phyloP scores from a whole-genome alignment of 2,329 filamentous ascomycete species.

The Chrysosporium keratinophilum region DNA sequence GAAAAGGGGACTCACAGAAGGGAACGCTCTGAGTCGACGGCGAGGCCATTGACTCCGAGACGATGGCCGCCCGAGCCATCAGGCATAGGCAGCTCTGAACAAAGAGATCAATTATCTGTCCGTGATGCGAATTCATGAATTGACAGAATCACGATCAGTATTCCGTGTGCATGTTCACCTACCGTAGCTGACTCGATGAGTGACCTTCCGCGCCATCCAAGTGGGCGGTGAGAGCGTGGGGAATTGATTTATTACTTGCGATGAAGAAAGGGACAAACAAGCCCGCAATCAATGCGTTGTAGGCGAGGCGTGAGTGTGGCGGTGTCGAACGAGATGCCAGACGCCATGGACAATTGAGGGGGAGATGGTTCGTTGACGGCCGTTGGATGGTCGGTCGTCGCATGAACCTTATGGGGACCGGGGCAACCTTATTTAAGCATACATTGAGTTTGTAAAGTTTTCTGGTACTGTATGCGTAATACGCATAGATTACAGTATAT shows the following conservation, averaged over 20 bases:
- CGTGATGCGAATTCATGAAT: not conserved
- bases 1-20: constrained; percentile 56
- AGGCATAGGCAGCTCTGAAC: constrained; percentile 49
- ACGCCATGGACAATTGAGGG: constrained; percentile 1
- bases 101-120: not conserved
- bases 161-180: constrained; percentile 22
- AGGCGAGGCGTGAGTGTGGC: not conserved
- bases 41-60: constrained; percentile 88
- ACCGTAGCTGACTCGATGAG: constrained; percentile 63
- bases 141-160: constrained; percentile 6
- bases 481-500: not conserved
- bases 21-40: constrained; percentile 69
- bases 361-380: not conserved
- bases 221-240: not conserved
- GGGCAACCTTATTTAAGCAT: constrained; percentile 11
- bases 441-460: not conserved
- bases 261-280: not conserved
- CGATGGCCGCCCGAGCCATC: constrained; percentile 74
- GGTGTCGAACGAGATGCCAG: not conserved
- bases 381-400: not conserved
- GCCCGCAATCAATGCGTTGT: not conserved
- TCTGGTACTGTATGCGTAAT: not conserved
- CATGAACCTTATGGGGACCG: not conserved
- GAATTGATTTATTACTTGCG: too few relatives aligned
- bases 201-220: constrained; percentile 56